phyloP scores from a whole-genome alignment of 176 grass and related monocot species.

The Thinopyrum elongatum region DNA sequence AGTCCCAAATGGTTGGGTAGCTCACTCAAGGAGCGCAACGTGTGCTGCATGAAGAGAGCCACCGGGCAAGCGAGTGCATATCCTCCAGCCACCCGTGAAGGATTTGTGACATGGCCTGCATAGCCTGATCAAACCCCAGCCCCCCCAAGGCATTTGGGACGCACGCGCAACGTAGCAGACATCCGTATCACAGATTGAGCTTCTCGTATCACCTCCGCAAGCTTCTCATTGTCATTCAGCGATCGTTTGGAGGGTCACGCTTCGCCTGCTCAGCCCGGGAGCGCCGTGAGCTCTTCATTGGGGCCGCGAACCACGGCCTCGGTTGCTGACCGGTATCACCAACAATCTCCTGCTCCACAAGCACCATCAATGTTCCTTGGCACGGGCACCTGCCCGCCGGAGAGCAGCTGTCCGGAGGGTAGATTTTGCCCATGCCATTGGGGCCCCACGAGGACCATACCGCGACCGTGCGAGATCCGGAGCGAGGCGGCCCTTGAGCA shows the following conservation, averaged over 20 bases:
- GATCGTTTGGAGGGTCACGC: background rate
- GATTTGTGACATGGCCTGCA: conserved; percentile 1
- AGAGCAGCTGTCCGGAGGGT: conserved; percentile 61
- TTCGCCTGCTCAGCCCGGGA: background rate
- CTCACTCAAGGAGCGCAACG: conserved; percentile 57
- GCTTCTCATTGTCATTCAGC: background rate
- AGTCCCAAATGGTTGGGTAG: conserved; percentile 70
- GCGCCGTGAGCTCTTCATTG: background rate
- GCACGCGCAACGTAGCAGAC: conserved; percentile 50
- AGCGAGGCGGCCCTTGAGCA: conserved; percentile 58
- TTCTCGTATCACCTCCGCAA: conserved; percentile 56
- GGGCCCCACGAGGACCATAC: conserved; percentile 65
- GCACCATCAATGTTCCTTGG: conserved; percentile 59
- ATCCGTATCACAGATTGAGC: conserved; percentile 50
- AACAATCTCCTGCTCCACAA: conserved; percentile 65
- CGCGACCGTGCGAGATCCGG: conserved; percentile 55
- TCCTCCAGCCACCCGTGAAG: conserved; percentile 7
- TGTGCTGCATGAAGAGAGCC: conserved; percentile 79
- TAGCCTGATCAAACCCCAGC: conserved; percentile 46
- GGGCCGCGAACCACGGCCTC: conserved; percentile 48
- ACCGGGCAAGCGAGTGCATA: conserved; percentile 31
- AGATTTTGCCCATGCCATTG: conserved; percentile 68
- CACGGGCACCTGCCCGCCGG: conserved; percentile 59
- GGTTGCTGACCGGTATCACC: conserved; percentile 49
- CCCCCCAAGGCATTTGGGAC: conserved; percentile 55